These are phyloP conservation scores for Fomitopsis pulvina DNA, from an alignment of 768 basidiomycete genomes.

Conservation along the genomic window DNA sequence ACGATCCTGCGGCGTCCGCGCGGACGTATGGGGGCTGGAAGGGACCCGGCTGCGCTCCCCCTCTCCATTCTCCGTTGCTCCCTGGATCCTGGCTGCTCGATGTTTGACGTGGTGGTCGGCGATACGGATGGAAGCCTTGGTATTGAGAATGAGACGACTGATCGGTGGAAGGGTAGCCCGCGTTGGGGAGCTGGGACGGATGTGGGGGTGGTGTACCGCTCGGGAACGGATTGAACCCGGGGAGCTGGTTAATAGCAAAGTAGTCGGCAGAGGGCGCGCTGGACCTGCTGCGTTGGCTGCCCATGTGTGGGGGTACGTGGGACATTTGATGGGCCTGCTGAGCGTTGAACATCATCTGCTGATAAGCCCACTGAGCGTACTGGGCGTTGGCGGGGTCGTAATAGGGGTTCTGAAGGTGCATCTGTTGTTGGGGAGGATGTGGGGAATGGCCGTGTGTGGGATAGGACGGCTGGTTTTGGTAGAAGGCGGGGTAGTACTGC, in stretches of 20 bases:
- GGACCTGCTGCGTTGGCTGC: conserved; percentile 32
- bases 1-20: conserved; percentile 72
- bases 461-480: conserved; percentile 64
- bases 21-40: conserved; percentile 78
- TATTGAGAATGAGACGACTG: conserved; percentile 34
- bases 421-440: conserved; percentile 27
- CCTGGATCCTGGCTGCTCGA: conserved; percentile 23
- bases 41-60: conserved; percentile 26
- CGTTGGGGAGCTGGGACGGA: conserved; percentile 36
- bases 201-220: conserved; percentile 67
- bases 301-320: conserved; percentile 20
- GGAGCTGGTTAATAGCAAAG: conserved; percentile 48
- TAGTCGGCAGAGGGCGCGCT: conserved; percentile 42
- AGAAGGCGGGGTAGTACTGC: conserved; percentile 75
- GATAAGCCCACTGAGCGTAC: conserved; percentile 83
- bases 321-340: conserved; percentile 40
- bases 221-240: conserved; percentile 57
- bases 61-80: conserved; percentile 40
- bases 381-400: conserved; percentile 77
- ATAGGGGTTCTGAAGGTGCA: conserved; percentile 50
- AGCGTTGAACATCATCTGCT: conserved; percentile 84
- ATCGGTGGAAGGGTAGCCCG: conserved; percentile 27
- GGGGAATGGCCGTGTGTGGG: conserved; percentile 31
- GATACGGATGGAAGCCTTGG: conserved; percentile 76
- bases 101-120: conserved; percentile 42